Evolutionary conservation across 768 basidiomycete species (phyloP).

Genomic region (Macrolepiota albuminosa): DNA sequence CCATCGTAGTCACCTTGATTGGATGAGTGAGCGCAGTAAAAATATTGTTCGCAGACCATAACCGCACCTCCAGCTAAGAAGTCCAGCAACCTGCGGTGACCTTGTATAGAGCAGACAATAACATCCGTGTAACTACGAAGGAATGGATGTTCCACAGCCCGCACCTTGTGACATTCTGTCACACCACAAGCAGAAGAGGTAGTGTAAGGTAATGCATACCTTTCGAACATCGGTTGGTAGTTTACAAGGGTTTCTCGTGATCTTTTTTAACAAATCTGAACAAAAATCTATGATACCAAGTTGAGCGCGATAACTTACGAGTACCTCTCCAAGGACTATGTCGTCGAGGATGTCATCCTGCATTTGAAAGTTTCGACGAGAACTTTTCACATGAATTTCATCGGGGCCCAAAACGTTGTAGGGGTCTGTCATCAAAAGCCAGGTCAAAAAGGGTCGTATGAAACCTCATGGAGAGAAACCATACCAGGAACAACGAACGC

Average conservation of each 20-base stretch:
- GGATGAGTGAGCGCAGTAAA: not conserved
- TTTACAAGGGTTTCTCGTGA: conserved; percentile 68
- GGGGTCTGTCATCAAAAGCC: conserved; percentile 38
- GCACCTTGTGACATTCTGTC: conserved; percentile 34
- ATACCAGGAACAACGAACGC: conserved; percentile 60
- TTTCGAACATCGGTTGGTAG: conserved; percentile 64
- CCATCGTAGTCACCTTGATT: conserved; percentile 66
- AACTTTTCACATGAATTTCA: conserved; percentile 55
- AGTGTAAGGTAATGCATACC: conserved; percentile 25
- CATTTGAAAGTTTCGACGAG: conserved; percentile 34
- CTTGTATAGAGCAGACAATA: conserved; percentile 52
- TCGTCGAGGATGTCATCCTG: conserved; percentile 42
- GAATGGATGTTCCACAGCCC: conserved; percentile 46
- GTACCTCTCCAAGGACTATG: conserved; percentile 49
- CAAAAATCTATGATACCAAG: not conserved
- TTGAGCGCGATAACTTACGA: conserved; percentile 29
- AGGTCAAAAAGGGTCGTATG: not conserved
- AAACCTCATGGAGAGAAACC: conserved; percentile 24
- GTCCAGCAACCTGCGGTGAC: conserved; percentile 52
- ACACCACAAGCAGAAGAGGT: not conserved
- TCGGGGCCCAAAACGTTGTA: conserved; percentile 43
- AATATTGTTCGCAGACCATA: not conserved
- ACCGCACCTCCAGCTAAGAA: conserved; percentile 56
- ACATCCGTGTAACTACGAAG: conserved; percentile 51
- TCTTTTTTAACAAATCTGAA: conserved; percentile 21